Percentiles rank a stretch among this genome's conserved stretches.
Evolutionary conservation across 1,139 yeast species (phyloP).

Genomic region (Sugiyamaella paludigena): DNA sequence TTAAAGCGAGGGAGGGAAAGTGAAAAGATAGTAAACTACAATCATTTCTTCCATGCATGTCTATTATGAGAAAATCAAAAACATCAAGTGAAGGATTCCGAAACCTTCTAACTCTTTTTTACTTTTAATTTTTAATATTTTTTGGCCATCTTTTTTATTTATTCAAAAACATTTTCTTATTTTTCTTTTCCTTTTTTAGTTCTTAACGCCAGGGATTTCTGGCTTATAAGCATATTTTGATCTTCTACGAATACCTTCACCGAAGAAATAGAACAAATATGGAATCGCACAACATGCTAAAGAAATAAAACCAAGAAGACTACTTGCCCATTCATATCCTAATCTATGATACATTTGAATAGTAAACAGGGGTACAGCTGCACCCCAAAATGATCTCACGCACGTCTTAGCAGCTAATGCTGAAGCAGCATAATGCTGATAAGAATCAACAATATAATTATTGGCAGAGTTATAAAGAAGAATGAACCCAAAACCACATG

Average conservation of each 20-base stretch:
- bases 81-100: background rate
- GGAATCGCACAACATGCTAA: constrained; percentile 65
- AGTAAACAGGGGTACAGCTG: constrained; percentile 41
- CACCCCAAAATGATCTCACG: constrained; percentile 41
- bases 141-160: background rate
- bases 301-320: constrained; percentile 66
- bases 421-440: constrained; percentile 67
- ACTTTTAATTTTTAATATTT: background rate
- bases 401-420: constrained; percentile 87
- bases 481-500: constrained; percentile 51
- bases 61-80: background rate
- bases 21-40: no score
- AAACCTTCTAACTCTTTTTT: background rate
- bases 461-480: constrained; percentile 47
- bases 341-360: constrained; percentile 59
- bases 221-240: constrained; percentile 55
- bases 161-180: background rate
- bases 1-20: background rate
- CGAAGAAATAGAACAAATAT: constrained; percentile 60
- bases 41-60: no score
- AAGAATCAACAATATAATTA: constrained; percentile 76
- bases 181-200: background rate
- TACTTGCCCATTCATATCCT: constrained; percentile 77
- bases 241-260: constrained; percentile 56
- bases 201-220: background rate